These are phyloP conservation scores for Backusella mclennaniae DNA, from an alignment of 192 early-diverging fungal genomes.

Conservation along the genomic window DNA sequence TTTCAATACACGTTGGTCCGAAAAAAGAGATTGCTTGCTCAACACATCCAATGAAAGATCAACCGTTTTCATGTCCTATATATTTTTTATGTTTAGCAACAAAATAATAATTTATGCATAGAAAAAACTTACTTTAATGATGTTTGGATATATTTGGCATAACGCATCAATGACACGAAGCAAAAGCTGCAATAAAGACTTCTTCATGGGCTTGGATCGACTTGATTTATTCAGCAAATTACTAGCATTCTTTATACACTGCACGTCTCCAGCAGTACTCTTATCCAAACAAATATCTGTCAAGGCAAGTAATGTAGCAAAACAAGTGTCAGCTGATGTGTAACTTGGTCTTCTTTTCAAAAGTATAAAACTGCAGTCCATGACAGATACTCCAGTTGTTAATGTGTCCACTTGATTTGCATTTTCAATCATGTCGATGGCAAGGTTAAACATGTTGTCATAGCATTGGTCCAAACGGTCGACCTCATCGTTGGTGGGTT, in stretches of 20 bases:
- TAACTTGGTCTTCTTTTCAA: background rate
- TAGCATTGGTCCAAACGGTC: background rate
- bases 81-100: background rate
- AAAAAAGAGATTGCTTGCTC: background rate
- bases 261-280: background rate
- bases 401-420: background rate
- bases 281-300: background rate
- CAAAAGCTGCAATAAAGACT: background rate
- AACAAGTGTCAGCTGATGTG: background rate
- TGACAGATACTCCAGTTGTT: conserved; percentile 7
- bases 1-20: conserved; percentile 9
- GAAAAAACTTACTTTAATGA: background rate
- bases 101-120: background rate
- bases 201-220: background rate
- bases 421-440: background rate
- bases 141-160: background rate
- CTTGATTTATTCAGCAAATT: background rate
- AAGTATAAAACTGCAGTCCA: background rate
- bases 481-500: background rate
- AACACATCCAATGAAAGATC: background rate
- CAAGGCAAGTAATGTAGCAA: background rate
- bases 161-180: background rate
- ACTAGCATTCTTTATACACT: background rate
- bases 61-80: background rate
- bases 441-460: background rate